These are phyloP conservation scores for Crassisporium funariophilum DNA, from an alignment of 768 basidiomycete species.

Conservation along the genomic window DNA sequence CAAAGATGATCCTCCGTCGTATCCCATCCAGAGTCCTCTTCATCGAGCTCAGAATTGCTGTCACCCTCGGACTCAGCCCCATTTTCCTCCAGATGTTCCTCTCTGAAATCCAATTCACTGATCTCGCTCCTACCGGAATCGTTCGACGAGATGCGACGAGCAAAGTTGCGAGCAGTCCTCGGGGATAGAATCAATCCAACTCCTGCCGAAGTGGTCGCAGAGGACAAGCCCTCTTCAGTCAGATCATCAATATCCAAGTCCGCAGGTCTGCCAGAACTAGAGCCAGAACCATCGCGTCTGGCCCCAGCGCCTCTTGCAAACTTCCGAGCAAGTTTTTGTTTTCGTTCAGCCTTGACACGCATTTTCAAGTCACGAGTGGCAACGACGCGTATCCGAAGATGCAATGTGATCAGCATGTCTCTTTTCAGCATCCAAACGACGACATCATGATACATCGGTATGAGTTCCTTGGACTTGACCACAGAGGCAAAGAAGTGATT, in stretches of 20 bases:
- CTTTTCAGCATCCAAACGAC: constrained; percentile 90
- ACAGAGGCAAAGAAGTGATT: constrained; percentile 84
- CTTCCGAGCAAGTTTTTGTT: constrained; percentile 36
- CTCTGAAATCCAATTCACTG: constrained; percentile 41
- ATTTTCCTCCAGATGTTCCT: constrained; percentile 32
- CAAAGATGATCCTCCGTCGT: constrained; percentile 47
- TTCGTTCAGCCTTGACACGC: constrained; percentile 53
- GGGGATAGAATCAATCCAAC: constrained; percentile 53
- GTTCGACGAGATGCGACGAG: constrained; percentile 43
- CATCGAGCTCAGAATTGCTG: constrained; percentile 26
- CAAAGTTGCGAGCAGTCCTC: constrained; percentile 37
- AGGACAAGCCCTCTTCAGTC: constrained; percentile 4
- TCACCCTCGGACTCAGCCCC: constrained; percentile 11
- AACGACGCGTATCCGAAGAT: constrained; percentile 82
- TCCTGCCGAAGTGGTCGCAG: constrained; percentile 4
- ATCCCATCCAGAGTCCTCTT: constrained; percentile 46
- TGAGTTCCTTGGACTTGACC: constrained; percentile 64
- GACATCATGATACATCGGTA: constrained; percentile 76
- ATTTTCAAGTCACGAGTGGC: constrained; percentile 78
- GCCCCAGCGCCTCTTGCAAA: constrained; percentile 12
- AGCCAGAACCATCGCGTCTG: constrained; percentile 13
- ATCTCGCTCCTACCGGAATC: constrained; percentile 46
- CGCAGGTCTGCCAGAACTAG: background rate
- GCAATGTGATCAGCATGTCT: constrained; percentile 82
- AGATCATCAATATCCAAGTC: background rate